These are phyloP conservation scores for Geranium rotundifolium DNA, from an alignment of 345 rosid species.

Conservation along the genomic window DNA sequence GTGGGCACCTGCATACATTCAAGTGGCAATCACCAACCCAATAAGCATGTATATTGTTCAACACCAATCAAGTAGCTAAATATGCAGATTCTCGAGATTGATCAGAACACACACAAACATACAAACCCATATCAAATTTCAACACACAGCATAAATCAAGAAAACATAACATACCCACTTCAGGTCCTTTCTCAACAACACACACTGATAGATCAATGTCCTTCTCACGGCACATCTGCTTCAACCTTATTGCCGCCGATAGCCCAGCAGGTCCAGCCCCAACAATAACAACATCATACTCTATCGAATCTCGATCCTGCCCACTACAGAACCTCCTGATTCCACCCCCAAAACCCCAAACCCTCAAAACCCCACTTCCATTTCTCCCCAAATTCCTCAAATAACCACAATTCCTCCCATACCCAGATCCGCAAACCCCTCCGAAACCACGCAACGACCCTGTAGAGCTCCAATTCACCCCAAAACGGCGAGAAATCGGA, in stretches of 20 bases:
- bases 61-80: neutral
- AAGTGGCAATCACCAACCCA: constrained; percentile 5
- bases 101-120: neutral
- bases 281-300: constrained; percentile 82
- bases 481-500: neutral
- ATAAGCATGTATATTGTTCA: neutral
- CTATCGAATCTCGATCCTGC: constrained; percentile 48
- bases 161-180: constrained; percentile 46
- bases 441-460: neutral
- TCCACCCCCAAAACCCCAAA: constrained; percentile 3
- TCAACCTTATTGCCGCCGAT: constrained; percentile 81
- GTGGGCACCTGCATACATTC: constrained; percentile 57
- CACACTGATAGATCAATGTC: constrained; percentile 77
- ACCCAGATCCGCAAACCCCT: neutral
- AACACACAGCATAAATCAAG: neutral
- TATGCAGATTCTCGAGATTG: neutral
- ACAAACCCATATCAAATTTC: neutral
- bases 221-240: constrained; percentile 65
- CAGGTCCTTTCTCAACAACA: constrained; percentile 92
- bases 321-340: constrained; percentile 39
- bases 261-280: constrained; percentile 99
- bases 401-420: neutral
- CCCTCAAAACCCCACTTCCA: neutral
- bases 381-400: neutral
- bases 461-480: neutral